phyloP scores from a whole-genome alignment of 345 rosid genomes.

The Geranium rotundifolium region DNA sequence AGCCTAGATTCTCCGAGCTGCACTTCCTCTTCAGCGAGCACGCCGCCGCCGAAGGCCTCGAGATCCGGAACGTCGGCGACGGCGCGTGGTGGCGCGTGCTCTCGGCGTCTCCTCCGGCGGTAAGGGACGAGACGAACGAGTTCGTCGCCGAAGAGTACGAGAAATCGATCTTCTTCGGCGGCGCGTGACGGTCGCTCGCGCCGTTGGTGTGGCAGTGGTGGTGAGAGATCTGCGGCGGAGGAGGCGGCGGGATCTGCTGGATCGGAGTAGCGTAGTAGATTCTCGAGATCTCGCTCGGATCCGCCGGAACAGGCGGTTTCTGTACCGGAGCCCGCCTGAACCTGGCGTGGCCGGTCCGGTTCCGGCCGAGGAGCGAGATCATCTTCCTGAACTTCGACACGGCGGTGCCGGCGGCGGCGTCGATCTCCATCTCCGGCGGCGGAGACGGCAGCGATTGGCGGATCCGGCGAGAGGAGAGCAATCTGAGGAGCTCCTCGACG shows the following conservation, averaged over 20 bases:
- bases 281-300: neutral
- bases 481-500: constrained; percentile 57
- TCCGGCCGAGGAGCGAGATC: constrained; percentile 70
- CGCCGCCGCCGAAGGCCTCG: constrained; percentile 42
- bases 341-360: constrained; percentile 87
- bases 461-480: constrained; percentile 35
- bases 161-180: constrained; percentile 36
- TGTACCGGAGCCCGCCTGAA: constrained; percentile 53
- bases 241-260: constrained; percentile 47
- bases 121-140: constrained; percentile 41
- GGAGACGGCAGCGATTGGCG: constrained; percentile 15
- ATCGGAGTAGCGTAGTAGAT: constrained; percentile 57
- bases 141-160: constrained; percentile 45
- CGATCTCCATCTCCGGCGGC: constrained; percentile 37
- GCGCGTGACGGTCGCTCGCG: constrained; percentile 37
- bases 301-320: too few species aligned
- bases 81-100: constrained; percentile 21
- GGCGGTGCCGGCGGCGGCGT: constrained; percentile 53
- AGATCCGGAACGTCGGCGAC: constrained; percentile 43
- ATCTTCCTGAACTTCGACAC: constrained; percentile 75
- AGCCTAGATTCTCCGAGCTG: constrained; percentile 46
- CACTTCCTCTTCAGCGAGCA: constrained; percentile 64
- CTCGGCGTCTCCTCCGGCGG: constrained; percentile 35
- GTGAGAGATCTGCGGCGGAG: constrained; percentile 20
- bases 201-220: constrained; percentile 11